These are phyloP conservation scores for Mortierella sp. DNA, from an alignment of 371 early-diverging fungal species.

Conservation along the genomic window DNA sequence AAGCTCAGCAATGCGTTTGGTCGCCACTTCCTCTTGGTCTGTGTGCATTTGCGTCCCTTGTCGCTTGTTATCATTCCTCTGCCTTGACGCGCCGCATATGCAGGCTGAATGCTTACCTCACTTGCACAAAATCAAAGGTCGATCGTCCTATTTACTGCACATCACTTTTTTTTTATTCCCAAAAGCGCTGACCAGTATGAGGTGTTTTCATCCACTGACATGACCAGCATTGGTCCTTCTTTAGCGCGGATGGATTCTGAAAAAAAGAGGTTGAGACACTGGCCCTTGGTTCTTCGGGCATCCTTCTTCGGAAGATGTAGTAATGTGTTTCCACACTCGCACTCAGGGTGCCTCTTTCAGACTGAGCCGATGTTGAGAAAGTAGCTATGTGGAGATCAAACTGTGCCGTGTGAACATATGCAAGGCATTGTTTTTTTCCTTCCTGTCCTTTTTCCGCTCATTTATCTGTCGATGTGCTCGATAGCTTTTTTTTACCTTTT, in stretches of 20 bases:
- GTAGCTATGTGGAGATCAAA: conserved; percentile 24
- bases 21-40: not conserved
- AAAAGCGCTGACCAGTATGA: too few relatives aligned
- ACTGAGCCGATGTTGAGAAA: not conserved
- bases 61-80: not conserved
- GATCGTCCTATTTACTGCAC: not conserved
- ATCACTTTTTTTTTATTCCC: too few relatives aligned
- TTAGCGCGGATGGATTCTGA: too few relatives aligned
- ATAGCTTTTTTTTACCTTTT: not conserved
- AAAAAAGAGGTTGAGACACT: not conserved
- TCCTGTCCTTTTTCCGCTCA: not conserved
- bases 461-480: not conserved
- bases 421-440: not conserved
- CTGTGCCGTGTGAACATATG: conserved; percentile 22
- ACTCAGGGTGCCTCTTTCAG: not conserved
- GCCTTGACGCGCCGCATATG: not conserved
- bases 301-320: not conserved
- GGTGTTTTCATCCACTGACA: too few relatives aligned
- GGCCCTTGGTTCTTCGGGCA: not conserved
- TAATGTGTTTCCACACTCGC: too few relatives aligned
- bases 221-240: too few relatives aligned
- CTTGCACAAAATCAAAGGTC: not conserved
- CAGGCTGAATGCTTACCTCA: not conserved
- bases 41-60: not conserved
- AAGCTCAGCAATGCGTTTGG: not conserved